A percentile compares a stretch with the other conserved stretches of the same genome.
Conservation (phyloP, 2,329 filamentous ascomycete species). For the Myriangium duriaei region DNA sequence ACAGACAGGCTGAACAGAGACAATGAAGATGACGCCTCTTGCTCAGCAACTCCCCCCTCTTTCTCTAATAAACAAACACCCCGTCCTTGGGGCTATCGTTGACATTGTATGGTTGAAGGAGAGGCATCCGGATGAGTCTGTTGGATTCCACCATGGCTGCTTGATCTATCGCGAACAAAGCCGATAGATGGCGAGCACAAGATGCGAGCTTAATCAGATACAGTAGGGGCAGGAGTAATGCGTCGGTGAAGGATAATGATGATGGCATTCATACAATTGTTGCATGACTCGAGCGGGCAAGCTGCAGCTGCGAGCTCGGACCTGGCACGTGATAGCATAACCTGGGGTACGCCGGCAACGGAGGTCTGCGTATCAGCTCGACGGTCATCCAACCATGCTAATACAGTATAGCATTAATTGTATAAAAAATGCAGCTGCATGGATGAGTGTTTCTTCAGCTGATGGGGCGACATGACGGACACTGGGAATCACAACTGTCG, state of each 20-base stretch:
- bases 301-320: no score
- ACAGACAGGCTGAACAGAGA: neutral
- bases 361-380: no score
- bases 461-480: constrained; percentile 17
- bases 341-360: no score
- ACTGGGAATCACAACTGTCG: constrained; percentile 25
- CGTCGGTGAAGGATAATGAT: no score
- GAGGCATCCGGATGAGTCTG: neutral
- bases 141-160: neutral
- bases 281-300: neutral
- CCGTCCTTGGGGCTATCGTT: constrained; percentile 42
- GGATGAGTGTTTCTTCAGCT: neutral
- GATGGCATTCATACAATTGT: neutral
- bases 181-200: no score
- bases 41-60: constrained; percentile 3
- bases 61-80: constrained; percentile 34
- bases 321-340: no score
- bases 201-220: no score
- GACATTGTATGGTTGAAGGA: neutral
- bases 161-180: constrained; percentile 11
- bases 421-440: no score
- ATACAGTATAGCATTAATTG: no score
- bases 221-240: no score
- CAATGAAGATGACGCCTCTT: neutral
- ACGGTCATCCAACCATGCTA: no score